Conservation (phyloP, 1,284 basidiomycete genomes). For the Coniophora puteana region DNA sequence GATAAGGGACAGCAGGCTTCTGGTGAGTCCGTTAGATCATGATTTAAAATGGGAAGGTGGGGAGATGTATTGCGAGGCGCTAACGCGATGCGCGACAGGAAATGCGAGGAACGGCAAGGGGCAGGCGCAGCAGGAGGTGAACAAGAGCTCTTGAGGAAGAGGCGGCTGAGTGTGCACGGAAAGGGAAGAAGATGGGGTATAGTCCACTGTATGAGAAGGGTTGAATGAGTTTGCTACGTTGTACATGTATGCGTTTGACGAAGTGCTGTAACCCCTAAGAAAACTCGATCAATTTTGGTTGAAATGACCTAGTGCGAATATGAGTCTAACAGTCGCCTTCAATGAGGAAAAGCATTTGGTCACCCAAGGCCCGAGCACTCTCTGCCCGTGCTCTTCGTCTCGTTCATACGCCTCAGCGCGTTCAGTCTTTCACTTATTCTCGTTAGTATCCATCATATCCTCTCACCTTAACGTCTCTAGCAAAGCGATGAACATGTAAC, state of each 20-base stretch:
- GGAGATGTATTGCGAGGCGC: fast-evolving
- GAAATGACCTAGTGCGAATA: no score
- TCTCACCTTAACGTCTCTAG: constrained; percentile 94
- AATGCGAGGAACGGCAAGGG: constrained; percentile 61
- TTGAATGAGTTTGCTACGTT: background rate
- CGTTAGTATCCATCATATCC: constrained; percentile 80
- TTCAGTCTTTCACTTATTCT: constrained; percentile 69
- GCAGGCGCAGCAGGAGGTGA: constrained; percentile 48
- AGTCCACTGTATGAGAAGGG: no score
- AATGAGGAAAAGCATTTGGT: no score
- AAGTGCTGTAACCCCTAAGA: constrained; percentile 25
- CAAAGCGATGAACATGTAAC: constrained; percentile 89
- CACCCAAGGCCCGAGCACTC: no score
- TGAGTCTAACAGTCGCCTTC: no score
- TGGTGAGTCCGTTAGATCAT: constrained; percentile 48
- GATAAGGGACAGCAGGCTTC: constrained; percentile 57
- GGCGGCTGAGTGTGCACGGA: no score
- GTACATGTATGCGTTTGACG: background rate
- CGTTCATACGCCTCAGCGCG: constrained; percentile 22
- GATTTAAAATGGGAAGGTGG: background rate
- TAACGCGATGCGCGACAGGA: constrained; percentile 32
- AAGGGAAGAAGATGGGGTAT: no score
- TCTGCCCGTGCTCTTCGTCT: no score
- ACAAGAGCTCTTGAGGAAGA: no score
- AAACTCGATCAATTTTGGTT: constrained; percentile 57